Base-by-base conservation (phyloP, 176 grass and related monocot species). In the Elaeis guineensis region DNA sequence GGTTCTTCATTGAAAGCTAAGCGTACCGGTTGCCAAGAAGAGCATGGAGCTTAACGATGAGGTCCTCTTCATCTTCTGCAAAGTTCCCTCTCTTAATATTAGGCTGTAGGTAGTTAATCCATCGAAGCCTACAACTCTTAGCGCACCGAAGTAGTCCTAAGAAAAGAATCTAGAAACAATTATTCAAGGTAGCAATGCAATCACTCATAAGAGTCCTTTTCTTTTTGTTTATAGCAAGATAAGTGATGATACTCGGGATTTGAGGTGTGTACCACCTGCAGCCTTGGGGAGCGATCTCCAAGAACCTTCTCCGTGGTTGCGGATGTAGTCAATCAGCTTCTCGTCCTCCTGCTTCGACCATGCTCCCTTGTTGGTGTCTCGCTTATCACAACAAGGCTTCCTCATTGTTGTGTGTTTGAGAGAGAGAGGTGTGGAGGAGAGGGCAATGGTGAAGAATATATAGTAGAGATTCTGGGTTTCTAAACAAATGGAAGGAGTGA, bases 1-100 rank as follows among this genome's bases (percentile, higher is more conserved):
- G 35, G 35, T 44, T 12, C 35, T 14, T 44, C 35, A 44, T 44
- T 44, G 35, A 44, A 44, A 44, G 11, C 0, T 44, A 32, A 12
- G 5, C 6, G 0, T 57, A 84, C 81, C 81, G 71, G 61, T 84
- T 79, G 6, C 82, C 82, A 5, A 84, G 82, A 52, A 84, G 71
- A 23, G 76, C 82, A 25, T 79, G 82, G 54, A 84, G 62, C 66
- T 49, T 79, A 66, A 75, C 7, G 67, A 84, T 65, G 56, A 84
- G 82, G 12, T 84, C 76, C 16, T 84, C 76, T 69, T 84, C 82
- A 22, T 79, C 82, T n/a, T 63, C 67, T 30, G 63, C 20, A 23
- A 85, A 79, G 72, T 64, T 28, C 3, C 72, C 54, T n/a, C 48
- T 50, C 18, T 72, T 52, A 5, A 25, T 21, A 44, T 78, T 61